A percentile compares a stretch with the other conserved stretches of the same genome.
These are phyloP conservation scores for Cyanidium caldarium DNA, from an alignment of 23 red algal genomes.

Conservation along the genomic window DNA sequence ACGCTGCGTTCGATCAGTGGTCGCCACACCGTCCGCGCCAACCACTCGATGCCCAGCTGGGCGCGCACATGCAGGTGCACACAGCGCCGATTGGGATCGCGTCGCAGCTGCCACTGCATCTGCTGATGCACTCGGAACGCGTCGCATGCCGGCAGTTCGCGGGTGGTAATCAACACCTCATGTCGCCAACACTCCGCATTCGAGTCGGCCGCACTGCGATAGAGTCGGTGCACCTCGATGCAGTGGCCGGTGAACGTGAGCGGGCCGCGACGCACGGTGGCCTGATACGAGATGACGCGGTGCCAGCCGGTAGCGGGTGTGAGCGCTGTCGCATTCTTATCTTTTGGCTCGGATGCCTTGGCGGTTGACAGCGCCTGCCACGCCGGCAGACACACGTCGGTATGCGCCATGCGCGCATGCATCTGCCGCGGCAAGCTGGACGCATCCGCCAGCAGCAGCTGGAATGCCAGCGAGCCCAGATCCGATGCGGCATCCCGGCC, in stretches of 20 bases:
- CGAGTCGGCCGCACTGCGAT: neutral
- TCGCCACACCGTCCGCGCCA: neutral
- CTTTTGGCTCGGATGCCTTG: too few species aligned
- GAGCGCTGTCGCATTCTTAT: too few species aligned
- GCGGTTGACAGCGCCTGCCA: neutral
- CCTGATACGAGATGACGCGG: slow-evolving; percentile 1
- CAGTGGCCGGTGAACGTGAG: slow-evolving; percentile 2
- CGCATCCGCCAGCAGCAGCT: neutral
- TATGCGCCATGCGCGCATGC: neutral
- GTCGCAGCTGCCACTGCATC: neutral
- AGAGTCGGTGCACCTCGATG: neutral
- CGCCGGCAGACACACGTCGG: neutral
- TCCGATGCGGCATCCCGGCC: neutral
- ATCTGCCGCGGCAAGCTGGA: neutral
- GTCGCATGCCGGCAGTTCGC: neutral
- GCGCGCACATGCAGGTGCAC: too few species aligned
- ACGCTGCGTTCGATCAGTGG: slow-evolving; percentile 1
- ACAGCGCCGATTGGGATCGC: too few species aligned
- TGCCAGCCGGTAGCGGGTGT: neutral
- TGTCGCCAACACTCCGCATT: too few species aligned
- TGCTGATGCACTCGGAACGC: neutral
- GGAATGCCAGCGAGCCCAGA: neutral
- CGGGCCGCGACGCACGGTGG: neutral
- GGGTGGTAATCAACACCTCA: neutral
- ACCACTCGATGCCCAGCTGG: neutral